Base-by-base conservation (phyloP, 768 basidiomycete species). In the Tricholoma bakamatsutake region DNA sequence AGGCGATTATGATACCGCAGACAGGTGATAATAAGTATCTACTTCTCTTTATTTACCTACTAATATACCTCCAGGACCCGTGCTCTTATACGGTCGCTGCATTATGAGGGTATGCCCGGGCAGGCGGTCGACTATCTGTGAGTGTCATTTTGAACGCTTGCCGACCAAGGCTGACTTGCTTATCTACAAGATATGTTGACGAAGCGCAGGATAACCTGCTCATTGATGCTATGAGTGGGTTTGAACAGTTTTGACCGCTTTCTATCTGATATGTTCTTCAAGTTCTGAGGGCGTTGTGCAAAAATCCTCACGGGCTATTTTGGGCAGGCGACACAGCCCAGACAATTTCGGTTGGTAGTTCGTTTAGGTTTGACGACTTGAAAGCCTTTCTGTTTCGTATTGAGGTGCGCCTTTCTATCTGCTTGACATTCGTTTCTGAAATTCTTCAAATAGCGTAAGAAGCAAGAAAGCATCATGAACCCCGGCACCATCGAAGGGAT, bases 321-420 rank as follows among this genome's bases (percentile, higher is more conserved):
- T 89, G 86, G 85, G 88, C 87, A 1, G 88, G 88, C 0, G 88
- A 90, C 62, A 89, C 88, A 0, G 87, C 88, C 0, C 88, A 90
- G 59, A 87, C 88, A 0, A 90, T 90, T 34, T 82, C 85, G 0
- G 77, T 80, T 1, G 88, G 88, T 2, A 87, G 84, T 57, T 78
- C 85, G 0, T 90, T 90, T 59, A 71, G 82, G 8, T 90, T 90
- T 64, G 72, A 85, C 54, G 85, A 88, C 42, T 64, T 90, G 53
- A 88, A 84, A 62, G 79, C 88, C 0, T 87, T 86, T 59, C 58
- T 87, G 28, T 81, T 78, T 54, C 75, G 83, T 39, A 65, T 82
- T 1, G 86, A 90, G 71, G 88, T 85, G 51, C 35, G 67, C 11
- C 27, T 21, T 21, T 13, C n/a, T n/a, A 28, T 57, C 18, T 37